A percentile compares a stretch with the other conserved stretches of the same genome.
Evolutionary conservation across 306 rosid genomes (phyloP).

Genomic region (Luffa acutangula): DNA sequence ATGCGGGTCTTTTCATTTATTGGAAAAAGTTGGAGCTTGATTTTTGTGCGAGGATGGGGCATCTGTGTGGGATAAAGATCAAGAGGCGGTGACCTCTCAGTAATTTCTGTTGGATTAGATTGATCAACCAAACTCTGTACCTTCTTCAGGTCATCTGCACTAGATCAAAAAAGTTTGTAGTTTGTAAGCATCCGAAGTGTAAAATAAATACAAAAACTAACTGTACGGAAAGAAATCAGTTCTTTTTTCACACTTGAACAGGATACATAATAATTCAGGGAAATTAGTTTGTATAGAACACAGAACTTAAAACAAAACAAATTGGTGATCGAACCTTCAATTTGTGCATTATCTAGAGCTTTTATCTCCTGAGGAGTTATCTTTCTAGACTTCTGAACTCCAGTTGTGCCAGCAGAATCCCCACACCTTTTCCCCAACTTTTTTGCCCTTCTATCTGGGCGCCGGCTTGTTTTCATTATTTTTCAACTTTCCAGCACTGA

Average conservation of each 20-base stretch:
- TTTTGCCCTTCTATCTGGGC: background rate
- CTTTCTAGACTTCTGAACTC: slow-evolving; percentile 4
- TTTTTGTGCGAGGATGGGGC: slow-evolving; percentile 41
- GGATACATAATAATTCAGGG: background rate
- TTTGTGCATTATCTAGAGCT: background rate
- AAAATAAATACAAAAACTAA: background rate
- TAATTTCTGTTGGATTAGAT: slow-evolving; percentile 11
- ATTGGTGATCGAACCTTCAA: background rate
- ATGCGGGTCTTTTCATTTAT: slow-evolving; percentile 43
- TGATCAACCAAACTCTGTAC: slow-evolving; percentile 7
- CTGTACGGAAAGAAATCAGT: background rate
- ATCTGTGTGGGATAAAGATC: slow-evolving; percentile 22
- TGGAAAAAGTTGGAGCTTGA: slow-evolving; percentile 78
- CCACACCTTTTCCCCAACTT: background rate
- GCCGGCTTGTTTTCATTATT: slow-evolving; percentile 1
- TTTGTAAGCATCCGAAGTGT: background rate
- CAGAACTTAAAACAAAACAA: background rate
- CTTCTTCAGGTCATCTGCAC: slow-evolving; percentile 15
- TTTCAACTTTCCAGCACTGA: background rate
- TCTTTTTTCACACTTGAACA: background rate
- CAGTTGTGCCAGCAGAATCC: background rate
- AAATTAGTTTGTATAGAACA: background rate
- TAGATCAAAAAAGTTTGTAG: slow-evolving; percentile 14
- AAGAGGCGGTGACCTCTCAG: slow-evolving; percentile 8
- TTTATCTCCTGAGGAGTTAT: background rate